Base-by-base conservation (phyloP, 169 alveolate genomes). In the Eimeria acervulina region DNA sequence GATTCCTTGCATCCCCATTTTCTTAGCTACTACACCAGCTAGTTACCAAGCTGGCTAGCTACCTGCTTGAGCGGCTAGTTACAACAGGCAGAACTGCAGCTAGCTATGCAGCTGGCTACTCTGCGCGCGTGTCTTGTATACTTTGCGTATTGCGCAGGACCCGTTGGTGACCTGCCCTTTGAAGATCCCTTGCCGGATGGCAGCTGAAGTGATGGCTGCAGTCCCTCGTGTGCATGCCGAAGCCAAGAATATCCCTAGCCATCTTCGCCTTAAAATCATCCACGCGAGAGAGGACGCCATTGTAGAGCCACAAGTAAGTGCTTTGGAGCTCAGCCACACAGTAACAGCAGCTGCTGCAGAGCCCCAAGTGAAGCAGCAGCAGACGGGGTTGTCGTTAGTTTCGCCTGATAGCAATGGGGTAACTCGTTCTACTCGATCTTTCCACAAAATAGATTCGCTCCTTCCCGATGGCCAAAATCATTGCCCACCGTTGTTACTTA, bases 161-260 rank as follows among this genome's bases (percentile, higher is more conserved):
- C 90, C 90, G 19, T 31, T 93, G 52, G 96, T 93, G 31, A 68
- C 96, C 44, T 76, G 85, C 93, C 96, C 93, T 38, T 78, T 78
- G 78, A 93, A 51, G 84, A 55, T 93, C 38, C 94, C 93, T 19
- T 42, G 74, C 55, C 91, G 96, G 23, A 33, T 93, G 72, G 85
- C 93, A 36, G 51, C 66, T 38, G 96, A 93, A 28, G 87, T 55
- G 76, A 1, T 93, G 40, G 52, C 91, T 36, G 93, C 94, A 36
- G 66, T 93, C 31, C 87, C 85, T 28, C 59, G 51, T n/a, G 84
- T 78, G 68, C 96, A 93, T 17, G 83, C 42, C 15, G 83, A 93
- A 36, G 96, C 96, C 61, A 23, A 93, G 47, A 33, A 13, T 15
- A 81, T 93, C 55, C 93, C 96, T 2, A 5, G 5, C 17, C 93